phyloP scores from a whole-genome alignment of 441 rosid species.

The Adansonia grandidieri region DNA sequence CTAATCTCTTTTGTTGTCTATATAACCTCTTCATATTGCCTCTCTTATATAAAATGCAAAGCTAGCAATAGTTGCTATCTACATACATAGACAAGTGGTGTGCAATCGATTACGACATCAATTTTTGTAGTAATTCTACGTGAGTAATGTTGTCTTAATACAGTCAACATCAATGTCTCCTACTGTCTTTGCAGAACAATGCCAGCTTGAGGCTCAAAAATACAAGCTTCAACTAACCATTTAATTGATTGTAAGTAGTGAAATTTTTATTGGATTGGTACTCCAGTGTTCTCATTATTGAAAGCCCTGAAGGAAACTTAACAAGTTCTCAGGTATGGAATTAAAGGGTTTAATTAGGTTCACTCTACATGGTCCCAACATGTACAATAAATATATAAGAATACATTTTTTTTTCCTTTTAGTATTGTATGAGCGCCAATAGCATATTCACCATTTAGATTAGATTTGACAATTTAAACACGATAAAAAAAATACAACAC shows the following conservation, averaged over 20 bases:
- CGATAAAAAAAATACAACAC: too few relatives aligned
- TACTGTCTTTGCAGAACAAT: constrained; percentile 41
- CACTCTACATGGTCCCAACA: not conserved
- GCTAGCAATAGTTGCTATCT: constrained; percentile 4
- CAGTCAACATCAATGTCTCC: constrained; percentile 58
- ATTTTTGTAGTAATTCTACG: constrained; percentile 45
- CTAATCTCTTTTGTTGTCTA: constrained; percentile 8
- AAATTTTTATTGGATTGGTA: not conserved
- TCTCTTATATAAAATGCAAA: constrained; percentile 37
- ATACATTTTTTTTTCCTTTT: too few relatives aligned
- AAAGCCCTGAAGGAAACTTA: not conserved
- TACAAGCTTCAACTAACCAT: not conserved
- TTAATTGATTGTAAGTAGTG: not conserved
- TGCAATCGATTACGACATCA: constrained; percentile 38
- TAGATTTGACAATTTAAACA: too few relatives aligned
- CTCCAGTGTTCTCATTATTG: not conserved
- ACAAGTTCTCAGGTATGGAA: not conserved
- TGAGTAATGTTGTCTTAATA: constrained; percentile 34
- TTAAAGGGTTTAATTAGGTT: not conserved
- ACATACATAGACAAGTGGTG: constrained; percentile 27
- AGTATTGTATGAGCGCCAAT: not conserved
- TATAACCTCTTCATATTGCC: not conserved
- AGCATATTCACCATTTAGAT: too few relatives aligned
- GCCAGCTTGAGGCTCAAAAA: constrained; percentile 10
- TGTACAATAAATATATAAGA: not conserved